Evolutionary conservation across 139 green algal genomes (phyloP), one percentile per base, ranked within the genome.

Genomic region (Coelastrella sp.): DNA sequence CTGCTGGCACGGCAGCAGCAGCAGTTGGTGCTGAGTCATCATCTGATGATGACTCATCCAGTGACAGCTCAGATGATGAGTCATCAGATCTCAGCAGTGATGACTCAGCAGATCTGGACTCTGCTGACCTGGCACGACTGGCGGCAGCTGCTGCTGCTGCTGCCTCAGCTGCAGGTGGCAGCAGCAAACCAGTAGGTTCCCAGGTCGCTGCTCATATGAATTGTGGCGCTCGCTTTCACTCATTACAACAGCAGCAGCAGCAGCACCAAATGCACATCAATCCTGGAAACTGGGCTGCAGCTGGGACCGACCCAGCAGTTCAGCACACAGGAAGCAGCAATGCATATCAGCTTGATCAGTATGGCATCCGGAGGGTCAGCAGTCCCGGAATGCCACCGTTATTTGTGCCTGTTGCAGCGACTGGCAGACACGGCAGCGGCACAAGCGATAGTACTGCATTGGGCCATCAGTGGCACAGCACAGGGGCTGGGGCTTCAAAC

Each of bases 371-470:
- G 61, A 76, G 61, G 14, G 14, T 76, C 13, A 76, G 68, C 68
- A 76, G 61, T 13, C 14, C 68, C 17, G 14, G 68, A 32, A 22
- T n/a, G 68, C 14, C 56, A 7, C 3, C 57, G 11, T 57, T 71
- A 32, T 71, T 85, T 85, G 79, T 85, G 17, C 79, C 79, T 57
- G 79, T 85, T 78, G 60, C 16, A 32, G 82, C 64, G 20, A 87
- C 64, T 65, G 82, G 65, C 60, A 77, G 32, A 5, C 23, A 47
- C 80, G 78, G 82, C 82, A 87, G 61, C 19, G 59, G 64, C 61
- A 78, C 5, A 22, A 56, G 13, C 7, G 22, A 77, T 76, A 59
- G 22, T 22, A 61, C 14, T 65, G 8, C 58, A 20, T 61, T 64
- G 78, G 82, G 61, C 64, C 14, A 79, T 59, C 16, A 64, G 14